phyloP scores from a whole-genome alignment of 2,329 filamentous ascomycete genomes.

The Teratosphaeria zuluensis region DNA sequence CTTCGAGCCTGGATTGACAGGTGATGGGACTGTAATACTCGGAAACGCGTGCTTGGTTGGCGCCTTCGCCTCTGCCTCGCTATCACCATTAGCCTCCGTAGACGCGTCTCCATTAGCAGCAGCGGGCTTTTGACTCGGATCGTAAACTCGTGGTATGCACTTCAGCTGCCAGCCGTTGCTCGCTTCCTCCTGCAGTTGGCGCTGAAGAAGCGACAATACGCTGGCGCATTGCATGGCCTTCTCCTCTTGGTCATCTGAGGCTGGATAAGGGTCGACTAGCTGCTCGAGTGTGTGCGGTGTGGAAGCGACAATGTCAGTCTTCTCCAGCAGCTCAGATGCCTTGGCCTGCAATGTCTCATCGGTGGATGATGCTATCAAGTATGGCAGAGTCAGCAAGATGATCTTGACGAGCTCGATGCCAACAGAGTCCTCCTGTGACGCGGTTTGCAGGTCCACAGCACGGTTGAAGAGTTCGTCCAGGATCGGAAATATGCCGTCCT shows the following conservation, averaged over 20 bases:
- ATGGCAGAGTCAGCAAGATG: conserved; percentile 88
- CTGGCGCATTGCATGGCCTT: conserved; percentile 58
- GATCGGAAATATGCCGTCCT: conserved; percentile 74
- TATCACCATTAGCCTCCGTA: conserved; percentile 52
- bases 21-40: conserved; percentile 61
- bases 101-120: conserved; percentile 16
- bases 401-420: conserved; percentile 88
- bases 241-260: conserved; percentile 42
- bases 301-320: conserved; percentile 88
- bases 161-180: conserved; percentile 64
- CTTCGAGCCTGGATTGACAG: conserved; percentile 62
- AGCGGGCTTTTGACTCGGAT: conserved; percentile 17
- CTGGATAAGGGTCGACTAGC: conserved; percentile 73
- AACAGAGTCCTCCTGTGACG: conserved; percentile 73
- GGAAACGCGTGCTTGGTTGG: conserved; percentile 65
- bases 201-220: conserved; percentile 72
- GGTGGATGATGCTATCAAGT: conserved; percentile 62
- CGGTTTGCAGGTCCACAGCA: conserved; percentile 87
- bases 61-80: conserved; percentile 41
- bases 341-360: conserved; percentile 62
- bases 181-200: conserved; percentile 72
- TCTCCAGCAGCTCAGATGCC: conserved; percentile 72
- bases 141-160: conserved; percentile 50
- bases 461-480: conserved; percentile 83
- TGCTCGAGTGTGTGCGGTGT: conserved; percentile 77